phyloP scores from a whole-genome alignment of 306 rosid genomes.

The Rubus idaeus region DNA sequence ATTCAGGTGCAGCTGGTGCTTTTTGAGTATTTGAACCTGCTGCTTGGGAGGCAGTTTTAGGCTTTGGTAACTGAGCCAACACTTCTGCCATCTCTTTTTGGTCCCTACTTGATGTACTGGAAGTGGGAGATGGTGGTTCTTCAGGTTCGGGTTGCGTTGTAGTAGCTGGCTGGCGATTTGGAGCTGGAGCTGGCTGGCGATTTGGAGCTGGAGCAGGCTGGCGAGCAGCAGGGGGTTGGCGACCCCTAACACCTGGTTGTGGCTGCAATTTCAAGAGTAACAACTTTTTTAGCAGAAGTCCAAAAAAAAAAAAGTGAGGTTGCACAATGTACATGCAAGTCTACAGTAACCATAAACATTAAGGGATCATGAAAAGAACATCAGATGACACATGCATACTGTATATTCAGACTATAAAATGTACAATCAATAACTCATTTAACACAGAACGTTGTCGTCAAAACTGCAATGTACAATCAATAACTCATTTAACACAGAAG shows the following conservation, averaged over 20 bases:
- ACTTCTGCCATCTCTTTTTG: constrained; percentile 39
- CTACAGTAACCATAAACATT: background rate
- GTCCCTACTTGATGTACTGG: constrained; percentile 34
- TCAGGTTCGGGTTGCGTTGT: constrained; percentile 16
- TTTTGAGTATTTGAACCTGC: constrained; percentile 9
- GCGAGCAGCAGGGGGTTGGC: constrained; percentile 29
- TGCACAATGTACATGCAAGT: background rate
- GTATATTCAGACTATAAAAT: background rate
- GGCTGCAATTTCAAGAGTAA: constrained; percentile 41
- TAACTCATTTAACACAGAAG: background rate
- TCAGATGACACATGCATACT: background rate
- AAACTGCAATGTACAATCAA: background rate
- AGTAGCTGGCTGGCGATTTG: constrained; percentile 32
- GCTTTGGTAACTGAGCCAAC: constrained; percentile 25
- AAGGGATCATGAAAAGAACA: background rate
- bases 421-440: background rate
- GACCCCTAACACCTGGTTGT: constrained; percentile 39
- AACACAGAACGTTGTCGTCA: background rate
- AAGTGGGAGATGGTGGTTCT: constrained; percentile 40
- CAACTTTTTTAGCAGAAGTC: constrained; percentile 1
- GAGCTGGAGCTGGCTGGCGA: constrained; percentile 36
- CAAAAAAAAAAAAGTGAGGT: constrained; percentile 1
- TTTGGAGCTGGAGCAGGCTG: constrained; percentile 39
- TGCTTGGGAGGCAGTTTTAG: constrained; percentile 21
- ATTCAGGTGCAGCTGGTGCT: constrained; percentile 21